Percentiles rank a stretch among this genome's conserved stretches.
phyloP scores from a whole-genome alignment of 208 protist species.

The Naegleria gruberi region DNA sequence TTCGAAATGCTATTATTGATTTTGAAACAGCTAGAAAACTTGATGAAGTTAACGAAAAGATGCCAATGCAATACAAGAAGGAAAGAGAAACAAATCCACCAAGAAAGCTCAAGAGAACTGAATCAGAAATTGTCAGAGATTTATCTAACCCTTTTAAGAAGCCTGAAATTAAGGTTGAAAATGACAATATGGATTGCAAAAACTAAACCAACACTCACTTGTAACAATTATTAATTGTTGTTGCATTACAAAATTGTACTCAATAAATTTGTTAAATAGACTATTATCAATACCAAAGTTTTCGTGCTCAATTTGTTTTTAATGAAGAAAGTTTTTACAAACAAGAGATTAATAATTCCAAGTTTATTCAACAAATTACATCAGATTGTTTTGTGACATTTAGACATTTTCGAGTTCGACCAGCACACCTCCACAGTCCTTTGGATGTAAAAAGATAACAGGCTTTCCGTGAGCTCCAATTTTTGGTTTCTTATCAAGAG shows the following conservation, averaged over 20 bases:
- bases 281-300: too few species aligned
- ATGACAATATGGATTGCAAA: not conserved
- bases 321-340: too few species aligned
- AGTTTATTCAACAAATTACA: too few species aligned
- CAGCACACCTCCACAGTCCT: slow-evolving; percentile 75
- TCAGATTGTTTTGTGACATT: not conserved
- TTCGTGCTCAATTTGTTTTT: too few species aligned
- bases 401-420: slow-evolving; percentile 72
- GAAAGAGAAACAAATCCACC: not conserved
- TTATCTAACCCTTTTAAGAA: not conserved
- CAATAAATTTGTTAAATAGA: too few species aligned
- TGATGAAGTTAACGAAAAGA: slow-evolving; percentile 45
- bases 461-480: slow-evolving; percentile 85
- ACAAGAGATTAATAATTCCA: too few species aligned
- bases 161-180: not conserved
- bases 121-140: not conserved
- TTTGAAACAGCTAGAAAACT: slow-evolving; percentile 46
- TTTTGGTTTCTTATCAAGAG: slow-evolving; percentile 68
- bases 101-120: slow-evolving; percentile 9
- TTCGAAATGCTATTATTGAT: slow-evolving; percentile 40
- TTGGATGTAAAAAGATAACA: slow-evolving; percentile 78
- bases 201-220: too few species aligned
- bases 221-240: too few species aligned
- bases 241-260: too few species aligned
- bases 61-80: slow-evolving; percentile 30